A percentile compares a stretch with the other conserved stretches of the same genome.
Evolutionary conservation across 2,329 filamentous ascomycete genomes (phyloP).

Genomic region (Shiraia bambusicola): DNA sequence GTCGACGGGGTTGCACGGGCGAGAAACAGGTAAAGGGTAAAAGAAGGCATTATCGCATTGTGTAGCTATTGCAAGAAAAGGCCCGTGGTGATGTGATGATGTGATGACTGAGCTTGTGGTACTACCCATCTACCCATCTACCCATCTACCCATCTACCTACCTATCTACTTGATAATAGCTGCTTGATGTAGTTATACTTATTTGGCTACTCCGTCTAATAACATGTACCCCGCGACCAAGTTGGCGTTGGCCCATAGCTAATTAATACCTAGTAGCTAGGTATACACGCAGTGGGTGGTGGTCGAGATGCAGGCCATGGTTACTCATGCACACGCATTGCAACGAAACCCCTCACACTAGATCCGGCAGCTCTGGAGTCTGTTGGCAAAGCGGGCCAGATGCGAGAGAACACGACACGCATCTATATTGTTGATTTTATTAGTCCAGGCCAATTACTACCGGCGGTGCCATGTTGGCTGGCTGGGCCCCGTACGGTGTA

Average conservation of each 20-base stretch:
- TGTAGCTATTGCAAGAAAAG: slow-evolving; percentile 1
- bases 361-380: slow-evolving; percentile 24
- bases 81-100: slow-evolving; percentile 23
- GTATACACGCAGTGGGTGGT: slow-evolving; percentile 18
- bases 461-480: slow-evolving; percentile 11
- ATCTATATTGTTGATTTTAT: too few relatives aligned
- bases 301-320: slow-evolving; percentile 19
- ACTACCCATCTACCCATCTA: slow-evolving; percentile 42
- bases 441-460: slow-evolving; percentile 24
- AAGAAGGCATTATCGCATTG: slow-evolving; percentile 1
- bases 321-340: slow-evolving; percentile 32
- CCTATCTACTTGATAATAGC: too few relatives aligned
- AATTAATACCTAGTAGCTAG: too few relatives aligned
- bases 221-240: slow-evolving; percentile 38
- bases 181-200: too few relatives aligned
- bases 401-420: slow-evolving; percentile 21
- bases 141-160: too few relatives aligned
- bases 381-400: slow-evolving; percentile 31
- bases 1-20: slow-evolving; percentile 10
- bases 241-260: too few relatives aligned
- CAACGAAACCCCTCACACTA: slow-evolving; percentile 21
- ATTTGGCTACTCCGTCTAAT: too few relatives aligned
- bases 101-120: slow-evolving; percentile 23
- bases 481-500: too few relatives aligned
- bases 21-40: slow-evolving; percentile 8